phyloP scores from a whole-genome alignment of 257 asterid genomes.

The Nicotiana tabacum region DNA sequence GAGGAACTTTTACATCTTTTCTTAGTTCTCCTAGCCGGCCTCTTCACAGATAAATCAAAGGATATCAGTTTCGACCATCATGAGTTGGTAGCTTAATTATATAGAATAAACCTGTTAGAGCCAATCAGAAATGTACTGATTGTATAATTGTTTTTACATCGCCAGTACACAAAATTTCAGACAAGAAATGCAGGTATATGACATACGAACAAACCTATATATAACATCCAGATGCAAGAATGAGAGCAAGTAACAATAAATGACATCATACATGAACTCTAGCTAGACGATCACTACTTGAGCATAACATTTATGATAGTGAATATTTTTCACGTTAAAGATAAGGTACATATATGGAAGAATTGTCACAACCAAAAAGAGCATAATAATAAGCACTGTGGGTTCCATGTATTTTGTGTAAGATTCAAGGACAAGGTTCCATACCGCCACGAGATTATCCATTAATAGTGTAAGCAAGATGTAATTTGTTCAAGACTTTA shows the following conservation, averaged over 20 bases:
- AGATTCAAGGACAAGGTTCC: not conserved
- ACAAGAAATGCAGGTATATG: no score
- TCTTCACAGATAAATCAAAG: no score
- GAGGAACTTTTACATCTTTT: no score
- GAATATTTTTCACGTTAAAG: not conserved
- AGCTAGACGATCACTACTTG: not conserved
- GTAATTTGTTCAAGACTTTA: not conserved
- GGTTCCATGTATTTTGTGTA: not conserved
- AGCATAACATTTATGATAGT: not conserved
- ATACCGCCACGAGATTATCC: not conserved
- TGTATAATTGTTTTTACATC: no score
- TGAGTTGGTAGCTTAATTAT: no score
- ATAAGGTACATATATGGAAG: not conserved
- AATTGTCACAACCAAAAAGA: not conserved
- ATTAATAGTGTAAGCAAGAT: not conserved
- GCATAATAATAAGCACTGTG: not conserved
- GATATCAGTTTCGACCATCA: no score
- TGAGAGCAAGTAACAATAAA: not conserved
- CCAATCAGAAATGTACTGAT: no score
- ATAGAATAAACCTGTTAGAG: no score
- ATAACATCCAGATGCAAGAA: not conserved
- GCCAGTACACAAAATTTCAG: no score
- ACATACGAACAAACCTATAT: not conserved
- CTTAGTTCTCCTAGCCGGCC: no score
- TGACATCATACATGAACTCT: not conserved